phyloP scores from a whole-genome alignment of 495 filamentous ascomycete species.

The Hypoxylon fragiforme region DNA sequence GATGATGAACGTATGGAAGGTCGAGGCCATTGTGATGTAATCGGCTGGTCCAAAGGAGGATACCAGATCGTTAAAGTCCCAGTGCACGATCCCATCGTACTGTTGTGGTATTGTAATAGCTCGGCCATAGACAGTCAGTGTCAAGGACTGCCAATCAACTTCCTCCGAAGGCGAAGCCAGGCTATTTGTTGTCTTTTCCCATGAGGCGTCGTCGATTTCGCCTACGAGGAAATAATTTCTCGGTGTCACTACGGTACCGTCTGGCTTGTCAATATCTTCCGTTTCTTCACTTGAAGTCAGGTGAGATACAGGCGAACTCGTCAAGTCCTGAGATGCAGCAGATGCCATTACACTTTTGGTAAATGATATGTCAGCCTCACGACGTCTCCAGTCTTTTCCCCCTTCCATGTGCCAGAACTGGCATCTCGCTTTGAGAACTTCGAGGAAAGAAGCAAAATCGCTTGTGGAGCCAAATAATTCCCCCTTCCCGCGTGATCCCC shows the following conservation, averaged over 20 bases:
- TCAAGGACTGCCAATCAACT: slow-evolving; percentile 50
- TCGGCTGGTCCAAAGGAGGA: slow-evolving; percentile 66
- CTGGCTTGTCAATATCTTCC: slow-evolving; percentile 1
- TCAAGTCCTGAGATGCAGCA: background rate
- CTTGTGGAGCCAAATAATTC: slow-evolving; percentile 56
- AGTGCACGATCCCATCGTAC: slow-evolving; percentile 51
- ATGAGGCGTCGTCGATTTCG: slow-evolving; percentile 18
- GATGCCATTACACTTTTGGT: background rate
- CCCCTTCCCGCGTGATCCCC: slow-evolving; percentile 32
- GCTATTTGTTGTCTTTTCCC: slow-evolving; percentile 14
- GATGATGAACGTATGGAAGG: slow-evolving; percentile 69
- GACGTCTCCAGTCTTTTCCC: slow-evolving; percentile 64
- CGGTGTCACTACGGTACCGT: slow-evolving; percentile 20
- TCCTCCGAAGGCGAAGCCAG: slow-evolving; percentile 4
- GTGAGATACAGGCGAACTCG: slow-evolving; percentile 3
- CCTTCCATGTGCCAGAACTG: slow-evolving; percentile 76
- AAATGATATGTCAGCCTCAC: slow-evolving; percentile 41
- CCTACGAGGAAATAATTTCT: slow-evolving; percentile 38
- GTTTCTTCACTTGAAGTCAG: background rate
- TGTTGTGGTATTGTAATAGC: slow-evolving; percentile 55
- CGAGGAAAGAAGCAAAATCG: slow-evolving; percentile 69
- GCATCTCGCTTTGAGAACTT: slow-evolving; percentile 67
- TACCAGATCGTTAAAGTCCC: slow-evolving; percentile 65
- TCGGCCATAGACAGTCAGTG: slow-evolving; percentile 63
- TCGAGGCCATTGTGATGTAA: slow-evolving; percentile 71